These are phyloP conservation scores for Limnanthes douglasii DNA, from an alignment of 345 rosid species.

Conservation along the genomic window DNA sequence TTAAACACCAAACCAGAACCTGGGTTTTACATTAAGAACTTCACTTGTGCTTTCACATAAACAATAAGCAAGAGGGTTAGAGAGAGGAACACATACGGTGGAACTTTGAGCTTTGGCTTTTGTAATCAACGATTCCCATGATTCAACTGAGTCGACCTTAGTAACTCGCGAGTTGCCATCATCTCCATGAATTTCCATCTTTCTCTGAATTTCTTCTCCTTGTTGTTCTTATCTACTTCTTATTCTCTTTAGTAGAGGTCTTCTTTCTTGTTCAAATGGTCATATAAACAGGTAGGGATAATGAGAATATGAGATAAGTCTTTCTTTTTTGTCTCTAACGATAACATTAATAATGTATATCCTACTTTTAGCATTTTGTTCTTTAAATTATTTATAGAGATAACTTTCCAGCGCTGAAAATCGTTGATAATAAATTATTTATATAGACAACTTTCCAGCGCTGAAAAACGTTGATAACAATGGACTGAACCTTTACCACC, in stretches of 20 bases:
- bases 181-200: conserved; percentile 29
- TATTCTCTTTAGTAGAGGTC: conserved; percentile 1
- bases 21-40: conserved; percentile 1
- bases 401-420: background rate
- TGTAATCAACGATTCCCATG: conserved; percentile 50
- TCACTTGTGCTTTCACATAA: background rate
- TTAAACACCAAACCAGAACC: background rate
- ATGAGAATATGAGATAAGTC: background rate
- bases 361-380: conserved; percentile 6
- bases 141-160: conserved; percentile 41
- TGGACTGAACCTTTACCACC: no score
- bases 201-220: background rate
- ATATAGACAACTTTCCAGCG: no score
- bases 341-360: conserved; percentile 4
- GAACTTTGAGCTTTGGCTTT: conserved; percentile 47
- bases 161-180: conserved; percentile 40
- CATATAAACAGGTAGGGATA: background rate
- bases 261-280: background rate
- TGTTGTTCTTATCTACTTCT: background rate
- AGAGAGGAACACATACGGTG: conserved; percentile 34
- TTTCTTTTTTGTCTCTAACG: conserved; percentile 8
- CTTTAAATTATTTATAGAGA: background rate
- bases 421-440: no score
- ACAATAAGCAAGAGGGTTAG: background rate
- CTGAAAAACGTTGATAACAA: no score